Evolutionary conservation across 2,329 filamentous ascomycete species (phyloP), one percentile per base, ranked within the genome.

Genomic region (Capronia coronata): DNA sequence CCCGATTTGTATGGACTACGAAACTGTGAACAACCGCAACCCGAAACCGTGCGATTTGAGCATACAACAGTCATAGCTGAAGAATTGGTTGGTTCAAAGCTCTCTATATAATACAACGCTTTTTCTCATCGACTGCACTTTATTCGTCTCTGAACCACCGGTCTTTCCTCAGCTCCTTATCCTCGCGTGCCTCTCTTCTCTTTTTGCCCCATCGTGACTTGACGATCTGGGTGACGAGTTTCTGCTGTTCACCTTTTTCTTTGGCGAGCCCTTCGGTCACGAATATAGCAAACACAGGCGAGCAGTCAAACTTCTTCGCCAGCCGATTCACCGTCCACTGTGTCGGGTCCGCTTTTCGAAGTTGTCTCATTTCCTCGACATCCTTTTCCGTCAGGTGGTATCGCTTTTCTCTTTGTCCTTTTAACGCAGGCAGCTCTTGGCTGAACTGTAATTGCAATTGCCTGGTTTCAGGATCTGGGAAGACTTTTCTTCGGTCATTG

Each of bases 271-370:
- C 76, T 55, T 75, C 70, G 44, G 74, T 76, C 48, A 80, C 76
- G 69, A 82, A 70, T 8, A 75, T 75, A 39, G 83, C 74, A 57
- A 84, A 84, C 44, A 83, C 75, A 49, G 76, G 71, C 48, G 74
- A 79, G 65, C 80, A 84, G 4, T 76, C 73, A 62, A 82, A 85
- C 61, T 75, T 77, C 64, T 80, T 75, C 32, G 82, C 80, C 56
- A 85, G 63, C 60, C 71, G 73, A 49, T 71, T 71, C 39, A 79
- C 65, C 40, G 78, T 83, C 79, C 81, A 84, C 50, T 68, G 68
- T 54, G 72, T 67, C 5, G 80, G 80, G 57, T 84, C 76, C 49
- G 68, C 67, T 23, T 64, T 60, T 40, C 82, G 69, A 46, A 85
- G 67, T 34, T 61, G 61, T 46, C 78, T 70, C 43, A 85, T 84